Base-by-base conservation (phyloP, 768 basidiomycete genomes). In the Lentinula guzmanii region DNA sequence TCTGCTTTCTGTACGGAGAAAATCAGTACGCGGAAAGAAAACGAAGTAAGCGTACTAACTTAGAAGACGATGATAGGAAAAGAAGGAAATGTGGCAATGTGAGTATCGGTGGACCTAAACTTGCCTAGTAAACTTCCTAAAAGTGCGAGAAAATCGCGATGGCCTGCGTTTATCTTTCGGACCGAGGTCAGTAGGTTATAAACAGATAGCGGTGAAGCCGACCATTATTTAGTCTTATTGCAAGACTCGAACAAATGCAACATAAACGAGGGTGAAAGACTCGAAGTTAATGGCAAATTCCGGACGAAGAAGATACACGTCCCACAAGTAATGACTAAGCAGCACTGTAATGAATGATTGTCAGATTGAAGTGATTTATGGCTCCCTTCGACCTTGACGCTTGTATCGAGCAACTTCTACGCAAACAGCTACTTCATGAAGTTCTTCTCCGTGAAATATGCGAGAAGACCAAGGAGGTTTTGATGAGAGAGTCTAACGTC, bases 401-500 rank as follows among this genome's bases (percentile, higher is more conserved):
- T 63, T 98, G 95, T 75, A 98, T 98, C 70, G 79, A 90, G 68
- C 91, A 95, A 69, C 80, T 96, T 60, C 84, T 93, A 37, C 82
- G 87, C 57, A 97, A 97, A 77, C 95, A 97, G 65, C 86, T 99
- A 13, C 80, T 99, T 4, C 95, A 95, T 68, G 96, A 98, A 76
- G 90, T 93, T 1, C 81, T 98, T 31, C 74, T 99, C 48, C 89
- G 95, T 55, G 96, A 99, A 80, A 98, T 99, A 83, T 98, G 97
- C 81, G 96, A 97, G 70, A 98, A 98, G 77, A 97, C 96, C 15
- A 99, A 98, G 72, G 97, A 99, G 72, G 93, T 99, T 0, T 87
- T 99, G 61, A 98, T 98, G 97, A 81, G 94, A 64, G 97, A 99
- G 77, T 94, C 91, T 62, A 99, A 99, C 70, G 97, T 99, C 61